Evolutionary conservation across 306 rosid genomes (phyloP).

Genomic region (Rosa multiflora): DNA sequence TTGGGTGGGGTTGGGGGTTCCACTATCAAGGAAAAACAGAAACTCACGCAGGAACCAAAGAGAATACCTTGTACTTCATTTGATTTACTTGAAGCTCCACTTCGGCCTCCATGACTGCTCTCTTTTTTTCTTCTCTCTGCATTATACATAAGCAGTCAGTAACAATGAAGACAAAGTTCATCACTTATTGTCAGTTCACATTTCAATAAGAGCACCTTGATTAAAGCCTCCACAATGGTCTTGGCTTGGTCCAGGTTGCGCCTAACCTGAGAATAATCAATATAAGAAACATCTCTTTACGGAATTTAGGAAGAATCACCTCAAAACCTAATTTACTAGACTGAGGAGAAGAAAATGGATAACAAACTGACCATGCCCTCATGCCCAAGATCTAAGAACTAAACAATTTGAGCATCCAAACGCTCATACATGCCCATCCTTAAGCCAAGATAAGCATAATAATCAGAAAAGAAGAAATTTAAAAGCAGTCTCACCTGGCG

Average conservation of each 20-base stretch:
- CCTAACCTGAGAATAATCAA: conserved; percentile 64
- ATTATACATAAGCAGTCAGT: conserved; percentile 15
- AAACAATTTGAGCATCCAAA: background rate
- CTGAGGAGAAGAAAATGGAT: background rate
- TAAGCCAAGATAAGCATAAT: background rate
- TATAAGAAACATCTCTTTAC: background rate
- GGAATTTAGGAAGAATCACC: background rate
- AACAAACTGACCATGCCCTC: background rate
- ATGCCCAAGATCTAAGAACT: background rate
- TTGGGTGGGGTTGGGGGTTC: background rate
- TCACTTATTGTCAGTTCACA: conserved; percentile 13
- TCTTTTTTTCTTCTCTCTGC: conserved; percentile 93
- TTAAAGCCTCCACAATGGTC: conserved; percentile 81
- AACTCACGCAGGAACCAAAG: background rate
- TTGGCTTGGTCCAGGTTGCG: conserved; percentile 99
- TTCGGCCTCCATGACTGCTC: conserved; percentile 90
- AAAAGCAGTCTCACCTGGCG: conserved; percentile 65
- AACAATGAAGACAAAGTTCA: background rate
- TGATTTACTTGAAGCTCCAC: conserved; percentile 90
- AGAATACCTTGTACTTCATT: conserved; percentile 83
- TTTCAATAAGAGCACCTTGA: conserved; percentile 58
- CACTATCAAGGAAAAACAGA: background rate
- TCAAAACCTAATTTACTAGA: background rate
- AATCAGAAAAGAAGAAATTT: background rate
- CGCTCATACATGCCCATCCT: background rate